Percentiles rank a stretch among this genome's conserved stretches.
These are phyloP conservation scores for Quercus lobata DNA, from an alignment of 331 rosid species.

Conservation along the genomic window DNA sequence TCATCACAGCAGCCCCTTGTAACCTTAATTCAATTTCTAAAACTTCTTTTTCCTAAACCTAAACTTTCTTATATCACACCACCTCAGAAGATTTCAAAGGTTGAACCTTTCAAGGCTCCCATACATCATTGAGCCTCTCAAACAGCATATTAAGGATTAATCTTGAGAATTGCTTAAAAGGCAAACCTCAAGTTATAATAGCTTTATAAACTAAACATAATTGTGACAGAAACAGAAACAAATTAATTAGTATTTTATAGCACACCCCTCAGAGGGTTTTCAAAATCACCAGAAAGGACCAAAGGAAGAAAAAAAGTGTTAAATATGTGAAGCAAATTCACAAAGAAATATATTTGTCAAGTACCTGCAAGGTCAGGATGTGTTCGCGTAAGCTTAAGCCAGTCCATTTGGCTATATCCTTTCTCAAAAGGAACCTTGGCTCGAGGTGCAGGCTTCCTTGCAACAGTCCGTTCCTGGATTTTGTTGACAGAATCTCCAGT, in stretches of 20 bases:
- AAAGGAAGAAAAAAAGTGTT: conserved; percentile 2
- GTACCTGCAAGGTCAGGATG: conserved; percentile 98
- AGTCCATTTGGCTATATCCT: conserved; percentile 93
- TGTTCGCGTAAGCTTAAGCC: conserved; percentile 83
- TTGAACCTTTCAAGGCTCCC: neutral
- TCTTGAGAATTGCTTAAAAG: neutral
- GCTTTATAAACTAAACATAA: neutral
- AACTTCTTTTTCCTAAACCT: too few species aligned
- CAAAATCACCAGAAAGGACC: neutral
- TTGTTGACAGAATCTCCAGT: conserved; percentile 24
- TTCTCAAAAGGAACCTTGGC: conserved; percentile 94
- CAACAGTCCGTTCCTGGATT: conserved; percentile 18
- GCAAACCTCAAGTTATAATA: neutral
- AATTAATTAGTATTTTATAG: neutral
- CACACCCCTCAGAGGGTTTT: too few species aligned
- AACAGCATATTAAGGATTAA: neutral
- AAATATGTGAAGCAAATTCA: conserved; percentile 2
- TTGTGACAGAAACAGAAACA: neutral
- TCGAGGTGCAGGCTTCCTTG: conserved; percentile 52
- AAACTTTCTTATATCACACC: neutral
- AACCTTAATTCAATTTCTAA: neutral
- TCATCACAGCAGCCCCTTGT: neutral
- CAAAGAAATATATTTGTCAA: neutral
- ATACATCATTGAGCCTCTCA: neutral
- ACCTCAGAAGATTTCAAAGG: neutral